Evolutionary conservation across 2,329 filamentous ascomycete genomes (phyloP), one percentile per base, ranked within the genome.

Genomic region (Periconia digitata): DNA sequence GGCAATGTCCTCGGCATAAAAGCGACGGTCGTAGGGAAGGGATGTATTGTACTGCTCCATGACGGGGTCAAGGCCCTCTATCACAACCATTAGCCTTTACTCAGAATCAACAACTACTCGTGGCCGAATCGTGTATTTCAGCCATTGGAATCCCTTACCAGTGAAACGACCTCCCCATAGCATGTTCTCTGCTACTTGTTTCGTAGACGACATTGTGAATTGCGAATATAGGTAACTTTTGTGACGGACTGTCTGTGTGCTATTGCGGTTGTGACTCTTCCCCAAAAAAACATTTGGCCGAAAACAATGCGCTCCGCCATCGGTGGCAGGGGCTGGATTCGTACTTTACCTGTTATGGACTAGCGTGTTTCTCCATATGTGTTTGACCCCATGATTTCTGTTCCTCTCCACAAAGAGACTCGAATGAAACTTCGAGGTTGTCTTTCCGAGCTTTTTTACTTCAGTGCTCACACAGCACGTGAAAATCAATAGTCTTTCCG

Each of bases 41-140:
- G 83, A 87, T 62, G 86, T 85, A 71, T 95, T 95, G 78, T 92
- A 95, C 58, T 87, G 79, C 52, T 85, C 80, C 90, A 95, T 95
- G 44, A 95, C 81, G 45, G 90, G 89, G 73, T 95, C 89, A 58
- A 92, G 83, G 60, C 83, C 87, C 76, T 89, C 88, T 88, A n/a
- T 61, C 35, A 45, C 32, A 12, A 7, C 15, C 1, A 40, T 53
- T 20, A 53, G 50, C 40, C 16, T 17, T 34, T 13, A 35, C 3
- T 17, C 10, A 18, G 15, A 10, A 23, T 3, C 24, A 32, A 23
- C 34, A 34, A 12, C 23, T 8, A 15, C 16, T 40, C 49, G 24
- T 37, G 40, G 24, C 13, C 34, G 39, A 39, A 40, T 44, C n/a
- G n/a, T n/a, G n/a, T n/a, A n/a, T n/a, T n/a, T n/a, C n/a, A 38